A percentile compares a stretch with the other conserved stretches of the same genome.
These are phyloP conservation scores for Pinus tabuliformis DNA, from an alignment of 75 land plant genomes.

Conservation along the genomic window DNA sequence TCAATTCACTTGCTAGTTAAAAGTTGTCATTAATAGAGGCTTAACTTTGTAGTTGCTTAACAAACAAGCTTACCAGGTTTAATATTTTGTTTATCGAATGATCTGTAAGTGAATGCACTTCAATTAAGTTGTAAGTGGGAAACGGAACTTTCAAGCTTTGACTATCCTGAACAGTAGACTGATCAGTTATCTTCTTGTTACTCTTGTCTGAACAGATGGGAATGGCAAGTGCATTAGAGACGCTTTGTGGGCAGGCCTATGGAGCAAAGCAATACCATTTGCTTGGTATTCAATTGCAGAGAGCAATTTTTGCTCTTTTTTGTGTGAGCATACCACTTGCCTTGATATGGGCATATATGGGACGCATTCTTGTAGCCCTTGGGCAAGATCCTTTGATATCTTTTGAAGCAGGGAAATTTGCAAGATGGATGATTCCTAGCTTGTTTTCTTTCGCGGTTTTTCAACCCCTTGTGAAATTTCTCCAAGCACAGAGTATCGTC, in stretches of 20 bases:
- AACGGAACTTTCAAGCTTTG: too few relatives aligned
- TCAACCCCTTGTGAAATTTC: slow-evolving; percentile 60
- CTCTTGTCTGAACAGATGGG: not conserved
- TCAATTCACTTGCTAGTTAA: too few relatives aligned
- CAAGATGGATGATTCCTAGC: slow-evolving; percentile 66
- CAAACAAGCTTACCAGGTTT: too few relatives aligned
- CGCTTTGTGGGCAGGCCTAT: slow-evolving; percentile 82
- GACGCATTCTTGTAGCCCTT: slow-evolving; percentile 29
- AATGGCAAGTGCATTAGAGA: slow-evolving; percentile 47
- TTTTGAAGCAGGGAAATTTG: slow-evolving; percentile 50
- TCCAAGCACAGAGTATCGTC: slow-evolving; percentile 56
- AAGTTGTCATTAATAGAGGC: too few relatives aligned
- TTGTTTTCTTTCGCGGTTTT: slow-evolving; percentile 62
- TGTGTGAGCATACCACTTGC: slow-evolving; percentile 59
- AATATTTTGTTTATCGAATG: too few relatives aligned
- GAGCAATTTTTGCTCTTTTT: slow-evolving; percentile 56
- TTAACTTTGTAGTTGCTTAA: too few relatives aligned
- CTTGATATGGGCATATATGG: slow-evolving; percentile 62
- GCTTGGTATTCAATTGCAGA: slow-evolving; percentile 69
- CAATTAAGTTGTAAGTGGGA: too few relatives aligned
- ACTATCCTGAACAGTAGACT: too few relatives aligned
- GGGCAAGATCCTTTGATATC: slow-evolving; percentile 71
- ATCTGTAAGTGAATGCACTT: too few relatives aligned
- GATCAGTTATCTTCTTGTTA: too few relatives aligned
- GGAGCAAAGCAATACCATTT: slow-evolving; percentile 80